phyloP scores from a whole-genome alignment of 208 protist species.

The Spongospora subterranea region DNA sequence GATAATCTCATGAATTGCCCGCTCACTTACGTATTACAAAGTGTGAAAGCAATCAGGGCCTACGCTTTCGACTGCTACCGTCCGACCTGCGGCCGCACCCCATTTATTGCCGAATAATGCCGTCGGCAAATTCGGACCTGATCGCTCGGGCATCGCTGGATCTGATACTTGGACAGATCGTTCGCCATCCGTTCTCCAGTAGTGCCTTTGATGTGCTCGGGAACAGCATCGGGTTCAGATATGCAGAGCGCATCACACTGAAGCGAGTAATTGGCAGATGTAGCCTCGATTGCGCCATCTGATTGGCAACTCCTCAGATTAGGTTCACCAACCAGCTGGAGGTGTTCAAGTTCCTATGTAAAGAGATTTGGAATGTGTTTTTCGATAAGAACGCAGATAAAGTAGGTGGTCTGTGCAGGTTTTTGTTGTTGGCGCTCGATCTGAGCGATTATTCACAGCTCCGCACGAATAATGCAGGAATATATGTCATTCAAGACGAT shows the following conservation, averaged over 20 bases:
- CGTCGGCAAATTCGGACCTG: too few relatives aligned
- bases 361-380: conserved; percentile 25
- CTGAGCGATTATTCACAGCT: neutral
- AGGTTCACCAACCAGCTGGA: conserved; percentile 16
- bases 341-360: conserved; percentile 47
- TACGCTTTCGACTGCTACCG: too few relatives aligned
- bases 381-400: conserved; percentile 25
- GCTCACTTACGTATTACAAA: too few relatives aligned
- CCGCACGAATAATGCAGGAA: conserved; percentile 23
- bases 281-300: neutral
- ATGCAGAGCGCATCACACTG: conserved; percentile 1
- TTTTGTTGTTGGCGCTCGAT: neutral
- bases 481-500: conserved; percentile 15
- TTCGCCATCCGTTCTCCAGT: neutral
- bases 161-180: neutral
- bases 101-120: too few relatives aligned
- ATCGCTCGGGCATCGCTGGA: neutral
- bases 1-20: too few relatives aligned
- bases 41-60: too few relatives aligned
- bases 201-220: neutral
- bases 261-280: neutral
- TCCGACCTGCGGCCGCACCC: too few relatives aligned
- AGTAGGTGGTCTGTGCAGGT: neutral
- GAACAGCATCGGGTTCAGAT: neutral
- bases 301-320: neutral